These are phyloP conservation scores for Curvularia lunata DNA, from an alignment of 2,329 filamentous ascomycete species.

Conservation along the genomic window DNA sequence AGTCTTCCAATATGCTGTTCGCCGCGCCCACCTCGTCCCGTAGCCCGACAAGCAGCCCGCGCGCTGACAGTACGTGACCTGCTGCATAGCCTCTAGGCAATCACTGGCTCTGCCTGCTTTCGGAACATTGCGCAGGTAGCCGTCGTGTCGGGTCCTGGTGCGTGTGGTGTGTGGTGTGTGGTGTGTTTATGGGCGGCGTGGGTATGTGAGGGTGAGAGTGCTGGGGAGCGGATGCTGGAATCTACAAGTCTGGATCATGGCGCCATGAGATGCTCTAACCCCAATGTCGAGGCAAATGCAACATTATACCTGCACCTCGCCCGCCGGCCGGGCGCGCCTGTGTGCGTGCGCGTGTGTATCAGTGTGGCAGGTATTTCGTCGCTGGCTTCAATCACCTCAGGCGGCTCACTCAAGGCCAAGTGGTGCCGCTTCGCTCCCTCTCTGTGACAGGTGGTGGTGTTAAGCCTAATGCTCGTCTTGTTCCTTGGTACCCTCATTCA, in stretches of 20 bases:
- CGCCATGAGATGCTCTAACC: constrained; percentile 31
- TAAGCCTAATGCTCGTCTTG: constrained; percentile 22
- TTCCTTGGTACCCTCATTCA: constrained; percentile 23
- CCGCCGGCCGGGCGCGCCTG: constrained; percentile 28
- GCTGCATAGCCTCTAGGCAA: constrained; percentile 19
- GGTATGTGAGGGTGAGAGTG: not conserved
- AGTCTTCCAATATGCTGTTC: constrained; percentile 29
- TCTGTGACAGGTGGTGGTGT: constrained; percentile 48
- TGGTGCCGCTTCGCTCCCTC: constrained; percentile 24
- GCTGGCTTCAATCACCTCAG: constrained; percentile 17
- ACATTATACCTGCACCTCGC: constrained; percentile 31
- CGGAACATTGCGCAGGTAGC: constrained; percentile 46
- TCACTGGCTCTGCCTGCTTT: constrained; percentile 40
- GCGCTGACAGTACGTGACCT: constrained; percentile 21
- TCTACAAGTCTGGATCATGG: constrained; percentile 43
- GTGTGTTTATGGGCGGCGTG: not conserved
- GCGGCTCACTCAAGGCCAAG: constrained; percentile 23
- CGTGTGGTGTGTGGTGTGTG: constrained; percentile 25
- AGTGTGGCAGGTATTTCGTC: constrained; percentile 12
- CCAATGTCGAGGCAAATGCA: constrained; percentile 34
- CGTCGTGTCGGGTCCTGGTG: constrained; percentile 39
- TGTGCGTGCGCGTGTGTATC: not conserved
- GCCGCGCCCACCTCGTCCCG: constrained; percentile 22
- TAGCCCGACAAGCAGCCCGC: constrained; percentile 15
- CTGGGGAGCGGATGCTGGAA: constrained; percentile 3